These are phyloP conservation scores for Maudiozyma humilis DNA, from an alignment of 1,139 yeast species.

Conservation along the genomic window DNA sequence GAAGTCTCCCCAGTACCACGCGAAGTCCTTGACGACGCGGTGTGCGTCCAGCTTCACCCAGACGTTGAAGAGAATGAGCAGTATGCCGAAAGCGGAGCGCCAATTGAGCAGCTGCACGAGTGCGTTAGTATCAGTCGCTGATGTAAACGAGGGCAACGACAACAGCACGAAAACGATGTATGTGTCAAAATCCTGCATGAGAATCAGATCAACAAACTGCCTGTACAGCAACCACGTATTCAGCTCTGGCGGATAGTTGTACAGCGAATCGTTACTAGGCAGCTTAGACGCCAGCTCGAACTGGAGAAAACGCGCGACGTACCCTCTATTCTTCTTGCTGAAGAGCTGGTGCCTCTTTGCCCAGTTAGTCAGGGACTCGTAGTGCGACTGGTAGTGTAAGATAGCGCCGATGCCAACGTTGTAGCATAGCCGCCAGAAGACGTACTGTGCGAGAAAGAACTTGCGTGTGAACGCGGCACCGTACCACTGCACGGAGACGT, in stretches of 20 bases:
- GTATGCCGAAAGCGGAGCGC: conserved; percentile 37
- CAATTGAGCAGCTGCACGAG: conserved; percentile 14
- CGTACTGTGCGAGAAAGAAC: conserved; percentile 41
- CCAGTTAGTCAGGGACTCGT: conserved; percentile 49
- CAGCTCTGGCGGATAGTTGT: conserved; percentile 59
- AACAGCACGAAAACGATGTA: conserved; percentile 63
- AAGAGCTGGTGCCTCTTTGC: conserved; percentile 45
- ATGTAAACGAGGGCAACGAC: conserved; percentile 36
- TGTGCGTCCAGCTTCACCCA: conserved; percentile 91
- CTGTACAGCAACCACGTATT: conserved; percentile 80
- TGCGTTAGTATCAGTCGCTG: conserved; percentile 8
- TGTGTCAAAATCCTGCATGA: conserved; percentile 80
- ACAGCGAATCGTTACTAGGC: conserved; percentile 42
- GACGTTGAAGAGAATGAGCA: conserved; percentile 59
- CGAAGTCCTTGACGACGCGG: conserved; percentile 80
- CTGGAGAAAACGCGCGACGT: conserved; percentile 39
- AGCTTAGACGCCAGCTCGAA: conserved; percentile 53
- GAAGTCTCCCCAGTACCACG: conserved; percentile 96
- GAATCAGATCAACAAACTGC: conserved; percentile 69
- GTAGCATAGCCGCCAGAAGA: conserved; percentile 71
- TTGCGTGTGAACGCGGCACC: conserved; percentile 17
- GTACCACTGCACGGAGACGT: conserved; percentile 28
- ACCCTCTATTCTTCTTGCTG: conserved; percentile 29
- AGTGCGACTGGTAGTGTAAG: conserved; percentile 59
- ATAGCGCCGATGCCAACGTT: conserved; percentile 74